Base-by-base conservation (phyloP, 768 basidiomycete genomes). In the Panellus pusillus region DNA sequence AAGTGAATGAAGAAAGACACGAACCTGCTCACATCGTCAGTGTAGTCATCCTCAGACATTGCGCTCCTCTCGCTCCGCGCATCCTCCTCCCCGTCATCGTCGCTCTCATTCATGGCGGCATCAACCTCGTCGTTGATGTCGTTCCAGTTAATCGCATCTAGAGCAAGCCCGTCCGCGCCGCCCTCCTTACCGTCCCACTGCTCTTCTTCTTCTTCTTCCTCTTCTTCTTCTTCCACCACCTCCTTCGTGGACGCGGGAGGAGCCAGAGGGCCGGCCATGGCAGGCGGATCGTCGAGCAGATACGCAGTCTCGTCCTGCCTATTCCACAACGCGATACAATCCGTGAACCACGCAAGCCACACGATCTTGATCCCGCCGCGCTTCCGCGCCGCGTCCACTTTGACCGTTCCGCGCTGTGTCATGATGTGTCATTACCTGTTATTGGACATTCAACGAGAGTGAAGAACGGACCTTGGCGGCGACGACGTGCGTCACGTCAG, bases 91-190 rank as follows among this genome's bases (percentile, higher is more conserved):
- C 74, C 76, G 9, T 80, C 79, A 28, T 82, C 82, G 48, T 88
- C 84, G 58, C 84, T 85, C 74, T 90, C 88, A 57, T 84, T 86
- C 82, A 94, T 83, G 36, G 89, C 87, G 39, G 86, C 92, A 57
- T 93, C 91, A 32, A 94, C 86, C 65, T 95, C 94, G 54, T 87
- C 82, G 65, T 91, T 89, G 61, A 91, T 86, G 61, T 85, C 86
- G 61, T 84, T 82, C 87, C 91, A 93, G 66, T 92, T 79, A 51
- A 91, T 84, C 42, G 82, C 82, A 53, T 71, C 77, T 52, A 86
- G 73, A 65, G 80, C 80, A 43, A 87, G 69, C 47, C 63, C 59
- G 47, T 69, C 56, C 31, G 50, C 46, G 15, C 38, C 44, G 5
- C 19, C 50, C 18, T 47, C 31, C 17, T 24, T 24, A 6, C n/a